Evolutionary conservation across 192 early-diverging fungal species (phyloP).

Genomic region (Chytriomyces sp.): DNA sequence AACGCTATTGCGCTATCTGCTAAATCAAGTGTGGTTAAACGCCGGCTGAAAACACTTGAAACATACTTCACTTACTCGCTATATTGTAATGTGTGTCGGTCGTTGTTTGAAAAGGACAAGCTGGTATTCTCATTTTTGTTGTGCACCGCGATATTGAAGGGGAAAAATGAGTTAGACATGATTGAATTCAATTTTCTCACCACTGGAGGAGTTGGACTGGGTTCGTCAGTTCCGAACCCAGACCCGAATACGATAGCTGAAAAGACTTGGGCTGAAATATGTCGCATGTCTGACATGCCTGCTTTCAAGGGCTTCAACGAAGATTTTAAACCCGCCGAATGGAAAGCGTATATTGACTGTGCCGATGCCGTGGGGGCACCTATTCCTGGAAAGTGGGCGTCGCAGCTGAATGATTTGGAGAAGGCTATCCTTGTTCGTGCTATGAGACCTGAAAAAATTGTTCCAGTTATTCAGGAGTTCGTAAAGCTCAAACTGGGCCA

Average conservation of each 20-base stretch:
- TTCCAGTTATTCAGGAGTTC: constrained; percentile 59
- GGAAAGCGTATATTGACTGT: constrained; percentile 49
- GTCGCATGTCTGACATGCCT: constrained; percentile 50
- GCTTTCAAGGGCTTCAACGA: constrained; percentile 57
- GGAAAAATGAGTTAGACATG: constrained; percentile 53
- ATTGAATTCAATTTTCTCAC: constrained; percentile 55
- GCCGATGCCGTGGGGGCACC: constrained; percentile 40
- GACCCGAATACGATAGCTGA: constrained; percentile 55
- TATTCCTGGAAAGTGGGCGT: constrained; percentile 51
- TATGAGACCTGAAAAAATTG: constrained; percentile 55
- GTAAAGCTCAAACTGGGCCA: constrained; percentile 64
- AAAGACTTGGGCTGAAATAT: constrained; percentile 60
- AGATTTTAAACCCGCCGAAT: constrained; percentile 54
- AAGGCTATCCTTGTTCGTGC: constrained; percentile 55
- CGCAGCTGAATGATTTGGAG: constrained; percentile 52
- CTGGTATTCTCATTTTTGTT: constrained; percentile 66
- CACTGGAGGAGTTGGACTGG: constrained; percentile 60
- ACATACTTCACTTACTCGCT: constrained; percentile 67
- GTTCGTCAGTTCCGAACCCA: constrained; percentile 48
- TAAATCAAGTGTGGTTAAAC: constrained; percentile 63
- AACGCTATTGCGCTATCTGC: constrained; percentile 53
- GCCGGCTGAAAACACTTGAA: constrained; percentile 65
- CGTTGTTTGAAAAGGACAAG: constrained; percentile 73
- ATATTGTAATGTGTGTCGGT: constrained; percentile 66
- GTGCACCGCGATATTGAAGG: constrained; percentile 56